Evolutionary conservation across 495 filamentous ascomycete genomes (phyloP).

Genomic region (Aspergillus heteromorphus): DNA sequence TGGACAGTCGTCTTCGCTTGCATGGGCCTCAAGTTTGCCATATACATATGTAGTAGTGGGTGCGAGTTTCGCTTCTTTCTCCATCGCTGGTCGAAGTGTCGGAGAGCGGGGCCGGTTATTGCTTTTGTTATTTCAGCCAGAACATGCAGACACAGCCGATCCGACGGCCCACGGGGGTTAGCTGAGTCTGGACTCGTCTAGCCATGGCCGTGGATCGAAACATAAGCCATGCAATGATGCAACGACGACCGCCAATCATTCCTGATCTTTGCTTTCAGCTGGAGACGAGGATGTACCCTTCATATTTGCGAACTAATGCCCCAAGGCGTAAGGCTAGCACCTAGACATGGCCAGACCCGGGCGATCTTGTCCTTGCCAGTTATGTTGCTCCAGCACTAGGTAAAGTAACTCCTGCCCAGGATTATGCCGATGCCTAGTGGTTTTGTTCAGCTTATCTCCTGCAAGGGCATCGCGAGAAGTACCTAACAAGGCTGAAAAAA

Average conservation of each 20-base stretch:
- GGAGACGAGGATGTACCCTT: neutral
- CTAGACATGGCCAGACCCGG: neutral
- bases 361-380: neutral
- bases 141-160: neutral
- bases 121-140: neutral
- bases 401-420: neutral
- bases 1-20: neutral
- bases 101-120: neutral
- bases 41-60: neutral
- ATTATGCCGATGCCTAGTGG: neutral
- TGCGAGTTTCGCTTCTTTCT: neutral
- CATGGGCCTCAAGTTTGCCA: neutral
- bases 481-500: neutral
- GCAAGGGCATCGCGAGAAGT: neutral
- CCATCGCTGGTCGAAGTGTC: neutral
- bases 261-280: neutral
- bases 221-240: neutral
- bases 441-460: neutral
- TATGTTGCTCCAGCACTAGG: neutral
- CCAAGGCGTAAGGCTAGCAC: neutral
- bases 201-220: conserved; percentile 1
- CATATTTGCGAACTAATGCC: neutral
- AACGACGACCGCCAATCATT: neutral
- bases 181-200: conserved; percentile 5
- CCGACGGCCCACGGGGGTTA: neutral